Evolutionary conservation across 129 eudicot genomes (phyloP).

Genomic region (Sambucus nigra): DNA sequence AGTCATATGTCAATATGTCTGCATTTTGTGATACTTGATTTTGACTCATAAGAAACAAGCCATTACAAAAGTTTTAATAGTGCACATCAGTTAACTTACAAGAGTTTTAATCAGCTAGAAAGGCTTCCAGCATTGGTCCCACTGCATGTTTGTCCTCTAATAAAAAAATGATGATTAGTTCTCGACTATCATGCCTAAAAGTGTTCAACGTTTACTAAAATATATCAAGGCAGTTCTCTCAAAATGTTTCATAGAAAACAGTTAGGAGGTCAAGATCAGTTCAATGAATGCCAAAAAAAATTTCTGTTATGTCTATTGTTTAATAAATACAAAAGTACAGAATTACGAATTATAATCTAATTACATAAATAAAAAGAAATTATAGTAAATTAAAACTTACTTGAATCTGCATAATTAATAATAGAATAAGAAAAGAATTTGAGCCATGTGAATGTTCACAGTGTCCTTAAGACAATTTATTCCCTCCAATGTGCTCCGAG

Average conservation of each 20-base stretch:
- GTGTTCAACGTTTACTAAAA: constrained; percentile 35
- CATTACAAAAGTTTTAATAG: constrained; percentile 6
- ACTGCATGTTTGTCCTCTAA: constrained; percentile 53
- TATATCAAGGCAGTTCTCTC: constrained; percentile 49
- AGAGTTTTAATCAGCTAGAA: constrained; percentile 47
- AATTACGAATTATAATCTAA: too few species aligned
- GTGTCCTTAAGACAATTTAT: too few species aligned
- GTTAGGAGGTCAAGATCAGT: constrained; percentile 38
- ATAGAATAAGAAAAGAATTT: too few species aligned
- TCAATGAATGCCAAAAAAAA: constrained; percentile 29
- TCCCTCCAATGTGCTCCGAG: too few species aligned
- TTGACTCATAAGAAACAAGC: not conserved
- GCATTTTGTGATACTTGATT: too few species aligned
- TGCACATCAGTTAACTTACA: constrained; percentile 46
- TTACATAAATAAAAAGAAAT: too few species aligned
- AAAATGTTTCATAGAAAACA: constrained; percentile 45
- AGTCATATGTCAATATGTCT: too few species aligned
- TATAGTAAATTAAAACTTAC: too few species aligned
- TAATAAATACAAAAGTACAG: too few species aligned
- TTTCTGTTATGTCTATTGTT: too few species aligned
- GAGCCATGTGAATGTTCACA: too few species aligned
- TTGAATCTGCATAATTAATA: too few species aligned
- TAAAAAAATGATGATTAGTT: constrained; percentile 39
- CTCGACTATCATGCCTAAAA: constrained; percentile 24
- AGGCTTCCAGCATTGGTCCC: constrained; percentile 58